Base-by-base conservation (phyloP, 2,329 filamentous ascomycete genomes). In the Colletotrichum karsti region DNA sequence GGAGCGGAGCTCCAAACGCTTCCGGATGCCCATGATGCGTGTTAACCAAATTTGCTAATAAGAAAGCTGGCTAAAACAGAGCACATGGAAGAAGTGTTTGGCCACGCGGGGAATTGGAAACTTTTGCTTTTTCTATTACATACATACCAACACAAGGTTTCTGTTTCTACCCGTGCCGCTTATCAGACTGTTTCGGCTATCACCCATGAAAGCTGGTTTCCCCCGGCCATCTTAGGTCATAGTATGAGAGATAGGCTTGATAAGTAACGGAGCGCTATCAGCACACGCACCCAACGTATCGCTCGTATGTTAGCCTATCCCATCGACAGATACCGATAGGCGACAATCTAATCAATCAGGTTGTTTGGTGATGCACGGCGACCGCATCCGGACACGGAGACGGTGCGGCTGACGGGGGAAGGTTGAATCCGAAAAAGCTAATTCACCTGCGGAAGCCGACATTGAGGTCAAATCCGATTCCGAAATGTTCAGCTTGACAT, bases 1-100 rank as follows among this genome's bases (percentile, higher is more conserved):
- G 48, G 53, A 58, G 55, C 65, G 61, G 61, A 68, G 65, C 54
- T 51, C 53, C 35, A 53, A 26, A 18, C 60, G 65, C 42, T 63
- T 48, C 20, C 59, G 50, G 22, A 64, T 41, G 9, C 54, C 60
- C 60, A 65, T 66, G 7, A 24, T 66, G 46, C 22, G 37, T 9
- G 37, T 22, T n/a, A 18, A 26, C 37, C 18, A 15, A 18, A 26
- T 22, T 42, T n/a, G 18, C 33, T 41, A 26, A 41, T 15, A 41
- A 20, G 24, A 28, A 28, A 56, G 22, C 15, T 13, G n/a, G 37
- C 20, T 18, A 8, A 20, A 8, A 20, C 10, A 20, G n/a, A 33
- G 35, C 22, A 20, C 46, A 28, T 8, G 28, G 37, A n/a, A 22
- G 20, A 39, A 30, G 35, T 64, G 44, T 37, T 24, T 28, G 20